A percentile compares a stretch with the other conserved stretches of the same genome.
phyloP scores from a whole-genome alignment of 2,329 filamentous ascomycete species.

The Colletotrichum sansevieriae region DNA sequence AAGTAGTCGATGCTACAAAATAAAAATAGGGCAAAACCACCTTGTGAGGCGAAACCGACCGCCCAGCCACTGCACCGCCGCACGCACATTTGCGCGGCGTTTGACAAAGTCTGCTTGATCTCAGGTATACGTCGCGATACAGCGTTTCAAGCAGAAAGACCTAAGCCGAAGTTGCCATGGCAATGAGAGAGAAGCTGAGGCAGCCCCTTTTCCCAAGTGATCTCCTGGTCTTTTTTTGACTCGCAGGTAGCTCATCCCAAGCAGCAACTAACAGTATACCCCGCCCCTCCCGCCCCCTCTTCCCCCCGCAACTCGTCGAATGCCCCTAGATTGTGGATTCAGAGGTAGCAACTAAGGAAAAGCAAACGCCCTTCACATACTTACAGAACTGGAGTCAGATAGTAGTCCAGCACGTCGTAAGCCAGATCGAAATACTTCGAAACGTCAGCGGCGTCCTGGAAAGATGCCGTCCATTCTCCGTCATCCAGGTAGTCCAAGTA shows the following conservation, averaged over 20 bases:
- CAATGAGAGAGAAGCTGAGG: no score
- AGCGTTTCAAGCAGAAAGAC: no score
- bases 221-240: no score
- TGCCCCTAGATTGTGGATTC: background rate
- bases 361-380: background rate
- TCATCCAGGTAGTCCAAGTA: constrained; percentile 64
- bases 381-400: constrained; percentile 64
- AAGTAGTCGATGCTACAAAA: background rate
- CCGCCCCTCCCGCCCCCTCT: no score
- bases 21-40: background rate
- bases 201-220: no score
- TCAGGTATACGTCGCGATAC: no score
- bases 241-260: no score
- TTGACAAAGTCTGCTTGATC: no score
- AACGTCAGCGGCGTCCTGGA: constrained; percentile 46
- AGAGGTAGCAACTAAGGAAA: background rate
- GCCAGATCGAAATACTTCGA: constrained; percentile 60
- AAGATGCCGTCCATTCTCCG: constrained; percentile 54
- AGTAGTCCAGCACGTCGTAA: constrained; percentile 68
- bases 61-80: constrained; percentile 2
- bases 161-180: no score
- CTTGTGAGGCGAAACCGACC: background rate
- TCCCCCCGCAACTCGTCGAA: no score
- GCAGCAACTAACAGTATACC: no score
- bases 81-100: background rate